Evolutionary conservation across 83 land plant genomes (phyloP), one percentile per base, ranked within the genome.

Genomic region (Picea abies): DNA sequence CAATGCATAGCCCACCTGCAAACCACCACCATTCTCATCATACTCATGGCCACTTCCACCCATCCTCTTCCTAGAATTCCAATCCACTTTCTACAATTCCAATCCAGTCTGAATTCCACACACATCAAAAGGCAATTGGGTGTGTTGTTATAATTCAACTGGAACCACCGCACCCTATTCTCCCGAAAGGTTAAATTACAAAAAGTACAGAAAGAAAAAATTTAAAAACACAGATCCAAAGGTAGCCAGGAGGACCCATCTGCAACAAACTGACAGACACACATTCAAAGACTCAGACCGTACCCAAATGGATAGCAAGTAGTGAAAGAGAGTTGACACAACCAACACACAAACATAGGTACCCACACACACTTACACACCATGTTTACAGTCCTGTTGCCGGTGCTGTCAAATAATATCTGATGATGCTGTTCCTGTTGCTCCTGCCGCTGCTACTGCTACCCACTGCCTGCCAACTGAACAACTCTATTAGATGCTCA

Each of bases 181-280:
- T 15, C 22, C 44, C n/a, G 44, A 73, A 73, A 47, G 47, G 44
- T n/a, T 41, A 71, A 73, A 17, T 49, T 44, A 73, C 77, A 49
- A 73, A 47, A 41, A 44, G 25, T 52, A 23, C 77, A 73, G 19
- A 71, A 39, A 8, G 4, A 73, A 73, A 20, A 47, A 22, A 20
- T 19, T 19, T 39, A 16, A 17, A 73, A 73, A 73, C 58, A 73
- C 25, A 73, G 22, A 73, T 73, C 77, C 58, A 73, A 73, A 44
- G 77, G 77, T 47, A 52, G 77, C 22, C 26, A 70, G 75, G 11
- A 70, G 75, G 75, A 47, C 77, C 77, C 77, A 73, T 73, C 77
- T 73, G 77, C 77, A 73, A 73, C 58, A 73, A 73, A 47, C 77
- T 73, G 77, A 73, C 77, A 73, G 77, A 73, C 77, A 73, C 77